Base-by-base conservation (phyloP, 495 filamentous ascomycete genomes). In the Aspergillus sclerotioniger region DNA sequence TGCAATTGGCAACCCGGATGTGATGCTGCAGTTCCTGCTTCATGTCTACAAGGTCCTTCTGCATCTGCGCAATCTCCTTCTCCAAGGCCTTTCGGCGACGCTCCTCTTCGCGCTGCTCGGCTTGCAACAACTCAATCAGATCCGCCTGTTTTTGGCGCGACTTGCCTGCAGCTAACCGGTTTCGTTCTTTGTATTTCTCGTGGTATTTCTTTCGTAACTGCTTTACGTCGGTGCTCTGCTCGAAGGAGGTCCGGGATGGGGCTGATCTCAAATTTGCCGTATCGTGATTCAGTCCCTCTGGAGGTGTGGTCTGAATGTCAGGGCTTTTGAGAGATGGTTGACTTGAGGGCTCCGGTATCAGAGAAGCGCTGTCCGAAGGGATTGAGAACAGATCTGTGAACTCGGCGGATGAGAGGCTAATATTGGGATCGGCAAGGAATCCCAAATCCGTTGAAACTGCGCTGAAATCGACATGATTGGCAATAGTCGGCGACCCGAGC, bases 151-250 rank as follows among this genome's bases (percentile, higher is more conserved):
- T 49, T 8, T 49, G 46, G 0, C 46, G 46, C 19, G 46, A 49
- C 21, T 28, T 49, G 0, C 8, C 12, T 3, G 46, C 46, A 25
- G 46, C 46, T 12, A 29, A 31, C 8, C 46, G 46, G 46, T 49
- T 49, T 16, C 46, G 19, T 20, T 49, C 46, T 20, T 49, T 49
- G 46, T 49, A 49, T 13, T 49, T 49, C 29, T 49, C 46, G 12
- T 49, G 46, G 17, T 49, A 49, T 8, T 29, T 49, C 4, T 15
- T 16, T 29, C 46, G 19, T 8, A 49, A 29, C n/a, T 49, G 46
- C 29, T 49, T 25, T 3, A 49, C 46, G 48, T 19, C 50, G 61
- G 39, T 8, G 33, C 33, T 13, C 7, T 35, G 8, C 13, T 3
- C 33, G 1, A 35, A 35, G 9, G 13, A 3, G 3, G 33, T 2